phyloP scores from a whole-genome alignment of 2,329 filamentous ascomycete species.

The Scytalidium lignicola region DNA sequence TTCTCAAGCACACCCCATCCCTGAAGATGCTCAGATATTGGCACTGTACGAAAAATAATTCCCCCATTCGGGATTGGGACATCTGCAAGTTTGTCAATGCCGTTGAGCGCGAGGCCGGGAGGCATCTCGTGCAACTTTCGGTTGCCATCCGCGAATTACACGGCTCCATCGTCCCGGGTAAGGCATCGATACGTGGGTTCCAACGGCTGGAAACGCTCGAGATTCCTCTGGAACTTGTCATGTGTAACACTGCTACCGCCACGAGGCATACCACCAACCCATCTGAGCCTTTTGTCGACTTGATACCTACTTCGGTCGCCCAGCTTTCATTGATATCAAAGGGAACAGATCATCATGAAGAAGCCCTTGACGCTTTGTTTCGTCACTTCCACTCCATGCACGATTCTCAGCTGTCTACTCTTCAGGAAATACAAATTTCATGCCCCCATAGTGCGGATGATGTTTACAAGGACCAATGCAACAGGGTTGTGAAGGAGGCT shows the following conservation, averaged over 20 bases:
- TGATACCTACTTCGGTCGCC: slow-evolving; percentile 9
- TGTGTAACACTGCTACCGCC: slow-evolving; percentile 6
- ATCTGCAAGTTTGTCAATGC: slow-evolving; percentile 11
- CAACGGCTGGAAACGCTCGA: slow-evolving; percentile 7
- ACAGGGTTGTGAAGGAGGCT: slow-evolving; percentile 3
- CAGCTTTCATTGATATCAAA: slow-evolving; percentile 8
- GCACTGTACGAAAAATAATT: slow-evolving; percentile 3
- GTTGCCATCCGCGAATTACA: slow-evolving; percentile 4
- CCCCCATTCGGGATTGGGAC: slow-evolving; percentile 6
- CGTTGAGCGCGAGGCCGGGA: slow-evolving; percentile 5
- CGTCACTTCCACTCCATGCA: slow-evolving; percentile 4
- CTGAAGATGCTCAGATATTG: slow-evolving; percentile 7
- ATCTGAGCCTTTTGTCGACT: slow-evolving; percentile 3
- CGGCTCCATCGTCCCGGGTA: slow-evolving; percentile 4
- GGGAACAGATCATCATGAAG: slow-evolving; percentile 6
- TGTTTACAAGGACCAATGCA: slow-evolving; percentile 5
- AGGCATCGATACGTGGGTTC: slow-evolving; percentile 7
- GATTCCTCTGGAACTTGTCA: slow-evolving; percentile 9
- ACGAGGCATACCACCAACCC: slow-evolving; percentile 1
- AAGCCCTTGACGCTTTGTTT: slow-evolving; percentile 8
- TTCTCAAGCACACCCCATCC: slow-evolving; percentile 6
- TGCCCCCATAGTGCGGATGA: slow-evolving; percentile 1
- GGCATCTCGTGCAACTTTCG: slow-evolving; percentile 10
- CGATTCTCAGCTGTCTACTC: slow-evolving; percentile 7
- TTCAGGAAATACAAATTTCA: slow-evolving; percentile 8